Evolutionary conservation across 169 alveolate species (phyloP).

Genomic region (Plasmodium cynomolgi): DNA sequence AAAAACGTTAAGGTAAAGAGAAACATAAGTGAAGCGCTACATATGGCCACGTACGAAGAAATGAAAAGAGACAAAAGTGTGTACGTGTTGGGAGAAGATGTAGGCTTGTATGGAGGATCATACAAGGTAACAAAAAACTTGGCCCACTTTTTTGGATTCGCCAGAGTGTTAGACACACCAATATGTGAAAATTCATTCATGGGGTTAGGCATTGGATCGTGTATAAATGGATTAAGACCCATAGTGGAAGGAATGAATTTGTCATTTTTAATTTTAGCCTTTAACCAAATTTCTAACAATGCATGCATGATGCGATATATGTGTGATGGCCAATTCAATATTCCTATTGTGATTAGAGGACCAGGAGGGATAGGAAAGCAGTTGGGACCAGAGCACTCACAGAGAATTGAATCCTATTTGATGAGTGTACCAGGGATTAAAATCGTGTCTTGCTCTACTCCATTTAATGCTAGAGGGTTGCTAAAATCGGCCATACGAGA

Average conservation of each 20-base stretch:
- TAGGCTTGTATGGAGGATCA: constrained; percentile 93
- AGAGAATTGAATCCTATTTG: constrained; percentile 89
- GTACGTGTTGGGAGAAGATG: constrained; percentile 94
- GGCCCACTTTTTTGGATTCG: constrained; percentile 87
- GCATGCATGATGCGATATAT: constrained; percentile 91
- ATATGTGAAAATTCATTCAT: constrained; percentile 92
- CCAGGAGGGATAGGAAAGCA: constrained; percentile 95
- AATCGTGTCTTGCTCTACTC: constrained; percentile 91
- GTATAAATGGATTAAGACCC: constrained; percentile 90
- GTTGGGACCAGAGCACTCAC: constrained; percentile 94
- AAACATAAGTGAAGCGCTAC: constrained; percentile 92
- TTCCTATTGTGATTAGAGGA: constrained; percentile 94
- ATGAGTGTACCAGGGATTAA: constrained; percentile 93
- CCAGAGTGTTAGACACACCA: constrained; percentile 93
- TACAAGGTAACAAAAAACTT: constrained; percentile 93
- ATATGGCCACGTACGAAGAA: constrained; percentile 93
- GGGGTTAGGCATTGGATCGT: constrained; percentile 88
- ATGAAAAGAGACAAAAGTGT: constrained; percentile 91
- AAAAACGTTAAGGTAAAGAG: constrained; percentile 79
- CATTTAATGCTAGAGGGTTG: constrained; percentile 92
- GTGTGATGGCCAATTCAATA: constrained; percentile 88
- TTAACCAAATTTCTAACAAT: constrained; percentile 92
- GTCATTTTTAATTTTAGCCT: constrained; percentile 92
- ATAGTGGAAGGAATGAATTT: constrained; percentile 93
- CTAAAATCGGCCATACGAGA: constrained; percentile 91